These are phyloP conservation scores for Boletus austroedulis DNA, from an alignment of 1,284 basidiomycete genomes.

Conservation along the genomic window DNA sequence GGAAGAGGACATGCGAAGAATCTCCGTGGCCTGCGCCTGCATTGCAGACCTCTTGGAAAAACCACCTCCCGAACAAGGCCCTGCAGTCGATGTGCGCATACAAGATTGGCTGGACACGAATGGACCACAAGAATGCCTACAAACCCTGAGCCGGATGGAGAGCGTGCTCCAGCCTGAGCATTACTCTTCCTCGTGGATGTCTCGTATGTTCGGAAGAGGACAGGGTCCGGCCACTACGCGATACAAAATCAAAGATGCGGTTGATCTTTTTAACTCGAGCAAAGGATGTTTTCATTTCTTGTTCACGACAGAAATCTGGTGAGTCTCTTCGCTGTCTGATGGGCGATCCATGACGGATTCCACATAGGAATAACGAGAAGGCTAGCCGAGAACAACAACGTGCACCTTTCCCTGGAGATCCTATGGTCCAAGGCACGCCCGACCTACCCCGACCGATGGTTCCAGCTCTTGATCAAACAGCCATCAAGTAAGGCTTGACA, in stretches of 20 bases:
- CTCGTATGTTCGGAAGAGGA: background rate
- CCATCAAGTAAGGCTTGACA: background rate
- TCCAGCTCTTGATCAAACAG: background rate
- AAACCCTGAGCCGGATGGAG: background rate
- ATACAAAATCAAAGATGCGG: background rate
- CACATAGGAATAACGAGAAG: background rate
- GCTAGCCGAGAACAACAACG: background rate
- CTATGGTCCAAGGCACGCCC: background rate
- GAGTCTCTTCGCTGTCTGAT: background rate
- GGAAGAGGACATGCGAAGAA: constrained; percentile 5
- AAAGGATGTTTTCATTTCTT: constrained; percentile 5
- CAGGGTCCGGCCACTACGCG: too few relatives aligned
- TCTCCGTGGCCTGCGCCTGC: constrained; percentile 3
- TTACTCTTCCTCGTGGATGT: background rate
- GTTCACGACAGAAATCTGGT: constrained; percentile 1
- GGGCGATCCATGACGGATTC: too few relatives aligned
- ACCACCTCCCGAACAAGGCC: background rate
- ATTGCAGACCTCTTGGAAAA: background rate
- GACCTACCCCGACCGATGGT: background rate
- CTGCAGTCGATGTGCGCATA: background rate
- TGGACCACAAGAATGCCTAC: background rate
- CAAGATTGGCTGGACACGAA: constrained; percentile 1
- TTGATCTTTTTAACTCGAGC: constrained; percentile 1
- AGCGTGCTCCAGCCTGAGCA: background rate
- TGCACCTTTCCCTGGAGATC: background rate